Evolutionary conservation across 1,284 basidiomycete genomes (phyloP), one percentile per base, ranked within the genome.

Genomic region (Sutorius eximius): DNA sequence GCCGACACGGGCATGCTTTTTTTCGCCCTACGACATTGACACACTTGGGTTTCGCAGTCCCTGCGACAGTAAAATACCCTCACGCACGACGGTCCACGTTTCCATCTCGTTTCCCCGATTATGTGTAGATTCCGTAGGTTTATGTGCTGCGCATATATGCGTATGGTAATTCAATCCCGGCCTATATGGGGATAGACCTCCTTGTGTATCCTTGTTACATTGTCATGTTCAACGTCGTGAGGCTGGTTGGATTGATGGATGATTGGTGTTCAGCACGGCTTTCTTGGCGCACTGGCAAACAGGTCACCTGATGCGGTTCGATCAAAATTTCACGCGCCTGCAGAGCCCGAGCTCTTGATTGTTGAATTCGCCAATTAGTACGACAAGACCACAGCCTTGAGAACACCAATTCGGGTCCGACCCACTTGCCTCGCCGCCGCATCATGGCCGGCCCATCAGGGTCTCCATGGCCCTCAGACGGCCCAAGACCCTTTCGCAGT

Each of bases 71-170:
- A n/a, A 9, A 24, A 42, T 51, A 33, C 32, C 24, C 20, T 45
- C 30, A 46, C 5, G n/a, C 34, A 59, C 22, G 12, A 55, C 54
- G 55, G 36, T 38, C 61, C 54, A 48, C 15, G 20, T 11, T 49
- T 32, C 10, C 16, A 9, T 37, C 22, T 48, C 45, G 16, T 29
- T 29, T 45, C 29, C 5, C 37, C 40, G 12, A 29, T 15, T 2
- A 13, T 37, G 18, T 32, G 40, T 37, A 51, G 15, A 49, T 32
- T 30, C 18, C 12, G 32, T 24, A 20, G 15, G 20, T 20, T 18
- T 18, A 27, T 22, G 20, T 34, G 15, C 52, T 50, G 27, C 36
- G 37, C 37, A 38, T 34, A 42, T 24, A 44, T 38, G 24, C 18
- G 37, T 38, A 45, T 42, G 34, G 38, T 45, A 45, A 46, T 53